Evolutionary conservation across 2,329 filamentous ascomycete genomes (phyloP).

Genomic region (Fusarium phyllophilum): DNA sequence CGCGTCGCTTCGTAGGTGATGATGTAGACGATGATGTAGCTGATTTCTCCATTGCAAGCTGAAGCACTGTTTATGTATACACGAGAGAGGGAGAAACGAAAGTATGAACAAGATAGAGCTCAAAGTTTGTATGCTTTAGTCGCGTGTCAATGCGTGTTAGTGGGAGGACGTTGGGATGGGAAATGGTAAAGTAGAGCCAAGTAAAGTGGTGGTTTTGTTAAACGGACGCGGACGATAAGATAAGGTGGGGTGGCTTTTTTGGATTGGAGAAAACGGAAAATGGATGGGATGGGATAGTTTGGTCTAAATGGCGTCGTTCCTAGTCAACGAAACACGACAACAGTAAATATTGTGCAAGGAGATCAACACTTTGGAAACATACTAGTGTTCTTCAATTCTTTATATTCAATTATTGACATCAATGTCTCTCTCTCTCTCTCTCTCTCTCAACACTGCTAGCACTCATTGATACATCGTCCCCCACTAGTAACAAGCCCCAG

Average conservation of each 20-base stretch:
- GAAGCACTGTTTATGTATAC: background rate
- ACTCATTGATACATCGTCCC: background rate
- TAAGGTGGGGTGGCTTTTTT: conserved; percentile 23
- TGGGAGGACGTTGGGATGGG: conserved; percentile 21
- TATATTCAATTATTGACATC: background rate
- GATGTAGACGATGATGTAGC: conserved; percentile 35
- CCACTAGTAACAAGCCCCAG: background rate
- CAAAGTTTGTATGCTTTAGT: background rate
- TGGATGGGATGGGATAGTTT: background rate
- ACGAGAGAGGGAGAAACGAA: background rate
- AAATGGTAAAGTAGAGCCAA: background rate
- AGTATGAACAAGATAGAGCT: background rate
- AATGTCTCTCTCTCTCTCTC: background rate
- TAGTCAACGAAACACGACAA: conserved; percentile 26
- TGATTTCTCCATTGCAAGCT: conserved; percentile 36
- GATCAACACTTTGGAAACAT: background rate
- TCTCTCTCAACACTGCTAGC: background rate
- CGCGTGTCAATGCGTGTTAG: conserved; percentile 28
- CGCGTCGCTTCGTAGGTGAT: conserved; percentile 60
- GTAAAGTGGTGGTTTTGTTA: conserved; percentile 32
- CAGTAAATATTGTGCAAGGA: conserved; percentile 12
- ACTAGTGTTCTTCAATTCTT: background rate
- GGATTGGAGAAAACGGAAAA: background rate
- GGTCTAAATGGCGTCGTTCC: conserved; percentile 8
- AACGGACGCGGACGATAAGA: conserved; percentile 33